Evolutionary conservation across 208 protist genomes (phyloP), one percentile per base, ranked within the genome.

Genomic region (Trypanosoma scelopori): DNA sequence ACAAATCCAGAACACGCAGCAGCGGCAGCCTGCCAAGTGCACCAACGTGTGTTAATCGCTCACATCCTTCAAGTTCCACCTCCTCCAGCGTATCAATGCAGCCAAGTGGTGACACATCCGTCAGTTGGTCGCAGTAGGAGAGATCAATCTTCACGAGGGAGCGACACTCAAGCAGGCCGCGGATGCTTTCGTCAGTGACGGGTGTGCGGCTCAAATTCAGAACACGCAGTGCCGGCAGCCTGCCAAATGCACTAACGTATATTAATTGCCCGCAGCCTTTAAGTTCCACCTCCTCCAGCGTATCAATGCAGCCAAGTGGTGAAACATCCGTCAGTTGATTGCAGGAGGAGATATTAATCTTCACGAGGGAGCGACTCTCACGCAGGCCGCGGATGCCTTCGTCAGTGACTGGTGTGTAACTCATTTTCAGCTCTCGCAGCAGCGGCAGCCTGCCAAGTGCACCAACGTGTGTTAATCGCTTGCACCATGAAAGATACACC

Each of bases 1-100:
- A 69, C 39, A 82, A 67, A 64, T 82, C 71, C 37, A 82, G 71
- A 28, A 58, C 61, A 39, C 73, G 69, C n/a, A 82, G 71, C 22
- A 46, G 43, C 23, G 53, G 51, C 50, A 79, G 56, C 49, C 71
- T 73, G 35, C 69, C 65, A 3, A 86, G 71, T 6, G 65, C 67
- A 62, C 46, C 53, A 39, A 79, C 56, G 42, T 70, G 55, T 58
- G 55, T 68, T 1, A 70, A 30, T 18, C 61, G 58, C 28, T 59
- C 59, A 56, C 78, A 84, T 11, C 58, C 70, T 16, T 39, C 32
- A 12, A 79, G 39, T 51, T 69, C 42, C 20, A 84, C 61, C 23
- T 63, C 43, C 66, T 79, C 68, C 42, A 84, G 63, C 45, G 69
- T 65, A 4, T 13, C 11, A 45, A 66, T 25, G 13, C 18, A 51